phyloP scores from a whole-genome alignment of 257 asterid species.

The Oldenlandia corymbosa region DNA sequence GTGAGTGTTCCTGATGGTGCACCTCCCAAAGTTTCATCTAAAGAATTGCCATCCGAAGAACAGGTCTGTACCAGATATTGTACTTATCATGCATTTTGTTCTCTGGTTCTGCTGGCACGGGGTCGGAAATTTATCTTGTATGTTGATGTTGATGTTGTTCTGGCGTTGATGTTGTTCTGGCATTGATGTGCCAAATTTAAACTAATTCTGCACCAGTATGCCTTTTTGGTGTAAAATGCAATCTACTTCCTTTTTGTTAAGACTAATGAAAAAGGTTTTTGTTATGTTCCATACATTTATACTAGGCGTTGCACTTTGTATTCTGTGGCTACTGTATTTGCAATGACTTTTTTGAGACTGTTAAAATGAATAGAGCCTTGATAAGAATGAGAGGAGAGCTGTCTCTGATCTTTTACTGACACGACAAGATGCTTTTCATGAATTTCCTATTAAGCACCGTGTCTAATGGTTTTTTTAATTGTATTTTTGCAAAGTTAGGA shows the following conservation, averaged over 20 bases:
- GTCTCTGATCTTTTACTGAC: conserved; percentile 1
- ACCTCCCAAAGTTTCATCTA: conserved; percentile 69
- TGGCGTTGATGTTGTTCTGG: background rate
- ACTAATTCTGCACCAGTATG: background rate
- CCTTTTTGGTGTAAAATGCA: background rate
- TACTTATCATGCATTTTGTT: background rate
- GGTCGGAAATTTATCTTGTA: too few relatives aligned
- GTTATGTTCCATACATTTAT: background rate
- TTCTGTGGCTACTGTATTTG: background rate
- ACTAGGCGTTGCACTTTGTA: background rate
- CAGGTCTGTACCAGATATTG: conserved; percentile 36
- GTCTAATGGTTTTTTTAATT: conserved; percentile 38
- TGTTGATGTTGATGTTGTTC: too few relatives aligned
- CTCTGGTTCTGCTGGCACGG: too few relatives aligned
- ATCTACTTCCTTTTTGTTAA: conserved; percentile 1
- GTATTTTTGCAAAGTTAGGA: conserved; percentile 73
- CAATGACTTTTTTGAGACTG: background rate
- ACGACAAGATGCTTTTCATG: background rate
- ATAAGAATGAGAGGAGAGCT: conserved; percentile 1
- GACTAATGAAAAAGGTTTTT: background rate
- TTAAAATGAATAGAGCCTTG: background rate
- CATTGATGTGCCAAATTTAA: background rate
- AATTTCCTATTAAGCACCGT: conserved; percentile 17
- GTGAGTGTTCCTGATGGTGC: conserved; percentile 99
- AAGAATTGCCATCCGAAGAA: conserved; percentile 62